Conservation (phyloP, 2,329 filamentous ascomycete species). For the Colletotrichum camelliae region DNA sequence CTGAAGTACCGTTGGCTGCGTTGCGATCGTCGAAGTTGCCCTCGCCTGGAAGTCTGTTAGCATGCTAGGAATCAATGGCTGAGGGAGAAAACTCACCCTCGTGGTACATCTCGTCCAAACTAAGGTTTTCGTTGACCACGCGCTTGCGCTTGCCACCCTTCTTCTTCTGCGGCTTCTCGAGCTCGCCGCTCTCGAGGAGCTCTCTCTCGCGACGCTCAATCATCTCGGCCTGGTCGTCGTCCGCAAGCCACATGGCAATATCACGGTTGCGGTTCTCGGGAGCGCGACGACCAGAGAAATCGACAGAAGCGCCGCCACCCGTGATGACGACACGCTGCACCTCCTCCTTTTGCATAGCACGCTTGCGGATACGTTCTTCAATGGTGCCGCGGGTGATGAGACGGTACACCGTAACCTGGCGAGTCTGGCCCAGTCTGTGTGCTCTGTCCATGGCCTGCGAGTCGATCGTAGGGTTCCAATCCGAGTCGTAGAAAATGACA, state of each 20-base stretch:
- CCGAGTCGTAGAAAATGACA: conserved; percentile 99
- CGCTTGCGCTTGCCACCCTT: conserved; percentile 62
- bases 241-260: conserved; percentile 98
- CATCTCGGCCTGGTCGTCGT: conserved; percentile 93
- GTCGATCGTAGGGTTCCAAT: conserved; percentile 99
- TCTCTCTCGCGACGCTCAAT: conserved; percentile 94
- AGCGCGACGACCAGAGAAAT: conserved; percentile 91
- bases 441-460: conserved; percentile 99
- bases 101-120: conserved; percentile 97
- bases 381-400: conserved; percentile 97
- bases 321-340: conserved; percentile 97
- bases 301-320: conserved; percentile 87
- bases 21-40: conserved; percentile 84
- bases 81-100: conserved; percentile 74
- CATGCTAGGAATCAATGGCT: background rate
- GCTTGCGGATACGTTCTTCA: conserved; percentile 96
- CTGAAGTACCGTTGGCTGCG: conserved; percentile 54
- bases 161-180: conserved; percentile 62
- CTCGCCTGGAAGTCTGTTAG: conserved; percentile 69
- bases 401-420: conserved; percentile 95
- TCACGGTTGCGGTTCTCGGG: conserved; percentile 95
- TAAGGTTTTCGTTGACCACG: conserved; percentile 57
- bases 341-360: conserved; percentile 97
- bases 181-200: conserved; percentile 74
- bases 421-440: conserved; percentile 94